Evolutionary conservation across 352 stramenopile species (phyloP), one percentile per base, ranked within the genome.

Genomic region (Phytophthora vignae): DNA sequence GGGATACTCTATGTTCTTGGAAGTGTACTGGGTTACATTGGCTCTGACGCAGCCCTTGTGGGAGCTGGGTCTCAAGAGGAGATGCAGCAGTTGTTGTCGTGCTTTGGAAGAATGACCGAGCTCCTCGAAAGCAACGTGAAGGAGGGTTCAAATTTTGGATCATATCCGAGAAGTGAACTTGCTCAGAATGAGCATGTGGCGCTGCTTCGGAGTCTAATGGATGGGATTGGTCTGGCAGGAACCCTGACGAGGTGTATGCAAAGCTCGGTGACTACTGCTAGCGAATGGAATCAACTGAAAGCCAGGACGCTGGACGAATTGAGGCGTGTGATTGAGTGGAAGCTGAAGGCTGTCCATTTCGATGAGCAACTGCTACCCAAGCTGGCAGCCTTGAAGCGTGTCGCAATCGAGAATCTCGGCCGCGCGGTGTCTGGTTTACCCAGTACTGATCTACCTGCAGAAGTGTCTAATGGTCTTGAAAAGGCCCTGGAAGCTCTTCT

Each of bases 321-420:
- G 29, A 54, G 72, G n/a, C 46, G 49, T 6, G 67, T 89, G 3
- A 50, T 91, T 55, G 64, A 76, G 60, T 90, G 82, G 82, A 75
- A 90, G 25, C 49, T 82, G 1, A 64, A 77, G 10, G 52, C 44
- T 50, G 69, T 83, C 22, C 76, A 80, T 52, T 74, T 79, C 10
- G 82, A 87, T 60, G 79, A 85, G 6, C 69, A 78, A 44, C 55
- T 90, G n/a, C 71, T 63, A 48, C 60, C 73, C 1, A 90, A 86
- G 59, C 55, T 90, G 22, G 44, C 63, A 36, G 67, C 53, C 9
- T 59, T 87, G 44, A 84, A 86, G 60, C 55, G 64, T 50, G 60
- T 85, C 7, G 76, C 82, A 29, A 73, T 87, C 29, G 70, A 90
- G 52, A 85, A 73, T 66, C 19, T 86, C 21, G 69, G 79, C 27